Base-by-base conservation (phyloP, 2,329 filamentous ascomycete genomes). In the Aureobasidium sp. region DNA sequence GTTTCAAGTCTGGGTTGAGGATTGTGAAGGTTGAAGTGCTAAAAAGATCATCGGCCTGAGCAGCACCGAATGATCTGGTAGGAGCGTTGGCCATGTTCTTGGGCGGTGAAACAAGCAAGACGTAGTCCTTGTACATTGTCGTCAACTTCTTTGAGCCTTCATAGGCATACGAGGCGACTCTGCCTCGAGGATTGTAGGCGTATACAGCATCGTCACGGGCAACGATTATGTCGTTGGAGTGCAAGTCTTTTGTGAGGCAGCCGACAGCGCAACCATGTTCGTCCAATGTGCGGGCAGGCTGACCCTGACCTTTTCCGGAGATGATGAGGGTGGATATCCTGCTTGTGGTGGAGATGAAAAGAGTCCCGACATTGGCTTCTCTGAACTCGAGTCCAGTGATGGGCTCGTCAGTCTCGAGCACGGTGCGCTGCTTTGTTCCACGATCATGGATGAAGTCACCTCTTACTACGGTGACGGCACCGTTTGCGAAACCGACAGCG, bases 321-420 rank as follows among this genome's bases (percentile, higher is more conserved):
- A 97, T 88, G 3, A 88, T 81, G 41, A 98, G 75, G 54, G 89
- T 95, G 60, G 95, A 74, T 54, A 98, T 89, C 39, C 89, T 83
- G 25, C 83, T 86, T 0, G 90, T 96, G 0, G 93, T 98, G 3
- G 90, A 88, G 53, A 98, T 87, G 67, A 95, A 97, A 0, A 98
- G 76, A 0, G 86, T 91, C 2, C 87, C 93, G 37, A 76, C 75
- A 41, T 72, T 72, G 4, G 79, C 78, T 62, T 78, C 75, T 40
- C 81, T 73, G 56, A 95, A 85, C 64, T 93, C 86, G 12, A 98
- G 83, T 1, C 90, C 91, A 0, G 93, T 98, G 8, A 98, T 84
- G 0, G 93, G 94, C 67, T 98, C 93, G 62, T 97, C 90, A 0
- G 90, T 95, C 66, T 98, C 93, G 70, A 95, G 93, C 8, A 98